Base-by-base conservation (phyloP, 2,329 filamentous ascomycete species). In the Fragosphaeria purpurea region DNA sequence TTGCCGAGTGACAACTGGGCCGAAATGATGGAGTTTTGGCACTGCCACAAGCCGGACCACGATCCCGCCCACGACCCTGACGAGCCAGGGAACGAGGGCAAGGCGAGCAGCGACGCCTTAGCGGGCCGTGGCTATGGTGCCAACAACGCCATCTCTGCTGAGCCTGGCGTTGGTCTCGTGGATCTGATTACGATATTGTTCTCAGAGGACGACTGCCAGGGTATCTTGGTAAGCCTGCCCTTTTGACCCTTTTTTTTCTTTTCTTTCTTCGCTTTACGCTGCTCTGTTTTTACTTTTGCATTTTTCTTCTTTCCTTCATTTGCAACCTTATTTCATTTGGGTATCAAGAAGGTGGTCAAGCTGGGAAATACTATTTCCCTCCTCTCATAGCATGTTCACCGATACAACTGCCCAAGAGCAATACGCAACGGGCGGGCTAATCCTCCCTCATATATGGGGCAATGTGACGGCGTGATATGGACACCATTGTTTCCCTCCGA, bases 11-110 rank as follows among this genome's bases (percentile, higher is more conserved):
- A 95, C 60, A 91, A 95, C 61, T 98, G 93, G 93, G 94, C 93
- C 0, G 93, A 98, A 69, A 95, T 98, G 90, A 98, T 98, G 93
- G 94, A 98, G 65, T 95, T 98, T 59, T 98, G 93, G 93, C 94
- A 98, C 67, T 98, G 93, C 62, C 93, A 98, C 66, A 97, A 97
- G 67, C 93, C 94, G 2, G 67, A 73, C 40, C 49, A 57, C 32
- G 46, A 59, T 34, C 53, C 58, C 8, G 48, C 54, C 9, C 43
- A 48, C 5, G 32, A 48, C 8, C 8, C 9, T 38, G 44, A 46
- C 35, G 40, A 7, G 9, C n/a, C n/a, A 7, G 32, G 33, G 6
- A 48, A 6, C 10, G 33, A 39, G n/a, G 55, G 42, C 12, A 60
- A 59, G 62, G 59, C 60, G 1, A 55, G 72, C 34, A 60, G 75